Evolutionary conservation across 257 asterid species (phyloP).

Genomic region (Capsicum chinense): DNA sequence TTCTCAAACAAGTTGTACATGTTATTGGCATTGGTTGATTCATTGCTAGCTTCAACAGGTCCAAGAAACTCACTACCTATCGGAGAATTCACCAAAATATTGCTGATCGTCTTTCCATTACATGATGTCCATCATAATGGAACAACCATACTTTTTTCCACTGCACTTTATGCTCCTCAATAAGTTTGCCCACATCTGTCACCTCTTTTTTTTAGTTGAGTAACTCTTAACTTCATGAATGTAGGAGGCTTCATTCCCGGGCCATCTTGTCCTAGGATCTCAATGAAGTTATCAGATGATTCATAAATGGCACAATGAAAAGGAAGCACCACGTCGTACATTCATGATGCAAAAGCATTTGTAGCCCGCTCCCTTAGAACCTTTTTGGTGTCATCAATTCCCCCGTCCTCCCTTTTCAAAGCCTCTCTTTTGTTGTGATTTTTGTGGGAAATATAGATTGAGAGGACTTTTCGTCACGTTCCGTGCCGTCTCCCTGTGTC

Average conservation of each 20-base stretch:
- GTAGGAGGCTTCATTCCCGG: neutral
- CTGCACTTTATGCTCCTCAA: neutral
- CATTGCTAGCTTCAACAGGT: neutral
- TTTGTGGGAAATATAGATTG: neutral
- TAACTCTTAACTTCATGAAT: neutral
- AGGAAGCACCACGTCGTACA: neutral
- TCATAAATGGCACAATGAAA: neutral
- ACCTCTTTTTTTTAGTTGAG: neutral
- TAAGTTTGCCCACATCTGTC: neutral
- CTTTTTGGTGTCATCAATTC: neutral
- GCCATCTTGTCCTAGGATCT: neutral
- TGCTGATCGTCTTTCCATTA: neutral
- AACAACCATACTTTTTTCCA: neutral
- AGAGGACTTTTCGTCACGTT: neutral
- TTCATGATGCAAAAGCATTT: slow-evolving; percentile 2
- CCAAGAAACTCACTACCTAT: neutral
- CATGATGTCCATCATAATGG: neutral
- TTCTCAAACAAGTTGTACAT: neutral
- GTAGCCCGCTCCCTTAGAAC: neutral
- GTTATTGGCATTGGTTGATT: neutral
- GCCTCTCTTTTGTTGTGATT: neutral
- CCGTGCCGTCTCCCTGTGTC: neutral
- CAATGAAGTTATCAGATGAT: neutral
- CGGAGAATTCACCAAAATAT: slow-evolving; percentile 20
- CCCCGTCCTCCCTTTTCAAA: neutral